Conservation (phyloP, 257 asterid species). For the Striga asiatica region DNA sequence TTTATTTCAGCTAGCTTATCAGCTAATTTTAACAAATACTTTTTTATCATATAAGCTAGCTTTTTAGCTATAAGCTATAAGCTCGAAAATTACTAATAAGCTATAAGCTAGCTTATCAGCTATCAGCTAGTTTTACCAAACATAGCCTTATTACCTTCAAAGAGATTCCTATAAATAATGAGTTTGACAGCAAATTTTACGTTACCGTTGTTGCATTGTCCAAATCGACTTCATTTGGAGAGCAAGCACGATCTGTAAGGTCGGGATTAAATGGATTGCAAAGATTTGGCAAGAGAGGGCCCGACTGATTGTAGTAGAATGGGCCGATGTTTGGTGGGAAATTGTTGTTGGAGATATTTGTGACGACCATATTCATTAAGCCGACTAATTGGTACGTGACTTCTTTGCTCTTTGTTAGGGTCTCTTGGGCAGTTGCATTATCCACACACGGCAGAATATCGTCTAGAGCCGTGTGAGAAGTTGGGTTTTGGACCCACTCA, state of each 20-base stretch:
- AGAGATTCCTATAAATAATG: conserved; percentile 50
- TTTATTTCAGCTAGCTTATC: too few relatives aligned
- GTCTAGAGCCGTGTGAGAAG: conserved; percentile 73
- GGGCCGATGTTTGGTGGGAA: conserved; percentile 48
- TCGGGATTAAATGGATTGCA: conserved; percentile 75
- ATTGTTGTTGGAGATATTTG: conserved; percentile 60
- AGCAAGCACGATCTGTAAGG: conserved; percentile 50
- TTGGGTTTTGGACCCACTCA: conserved; percentile 76
- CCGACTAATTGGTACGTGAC: conserved; percentile 54
- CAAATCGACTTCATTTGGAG: conserved; percentile 59
- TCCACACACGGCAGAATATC: conserved; percentile 87
- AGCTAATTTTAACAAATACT: too few relatives aligned
- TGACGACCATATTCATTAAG: conserved; percentile 51
- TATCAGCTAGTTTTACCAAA: too few relatives aligned
- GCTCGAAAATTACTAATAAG: too few relatives aligned
- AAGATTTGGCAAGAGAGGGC: conserved; percentile 64
- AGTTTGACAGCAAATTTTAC: conserved; percentile 51
- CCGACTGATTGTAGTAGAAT: conserved; percentile 79
- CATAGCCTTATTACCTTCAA: too few relatives aligned
- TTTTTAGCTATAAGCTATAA: too few relatives aligned
- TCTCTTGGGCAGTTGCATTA: conserved; percentile 77
- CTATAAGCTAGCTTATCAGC: too few relatives aligned
- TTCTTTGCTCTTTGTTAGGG: conserved; percentile 55
- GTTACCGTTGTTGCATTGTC: conserved; percentile 55
- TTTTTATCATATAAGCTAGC: too few relatives aligned